A percentile compares a stretch with the other conserved stretches of the same genome.
phyloP scores from a whole-genome alignment of 2,329 filamentous ascomycete species.

The Pseudocercospora musae region DNA sequence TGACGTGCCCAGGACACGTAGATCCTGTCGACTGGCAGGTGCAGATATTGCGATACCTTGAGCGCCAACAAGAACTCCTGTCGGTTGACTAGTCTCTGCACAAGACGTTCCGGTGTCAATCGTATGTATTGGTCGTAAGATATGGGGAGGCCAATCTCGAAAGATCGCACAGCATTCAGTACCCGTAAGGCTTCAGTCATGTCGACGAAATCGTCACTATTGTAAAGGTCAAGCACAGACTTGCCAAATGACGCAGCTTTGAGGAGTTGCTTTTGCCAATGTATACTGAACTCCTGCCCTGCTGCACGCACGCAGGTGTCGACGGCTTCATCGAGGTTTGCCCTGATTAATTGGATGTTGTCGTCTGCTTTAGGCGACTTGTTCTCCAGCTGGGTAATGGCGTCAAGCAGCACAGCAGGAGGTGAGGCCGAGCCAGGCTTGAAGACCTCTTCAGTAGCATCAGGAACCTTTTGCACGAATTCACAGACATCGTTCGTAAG shows the following conservation, averaged over 20 bases:
- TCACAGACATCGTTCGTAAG: conserved; percentile 95
- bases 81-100: conserved; percentile 79
- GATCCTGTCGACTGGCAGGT: conserved; percentile 80
- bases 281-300: conserved; percentile 81
- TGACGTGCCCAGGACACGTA: conserved; percentile 97
- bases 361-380: conserved; percentile 97
- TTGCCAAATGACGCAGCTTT: conserved; percentile 97
- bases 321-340: conserved; percentile 85
- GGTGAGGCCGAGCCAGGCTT: conserved; percentile 82
- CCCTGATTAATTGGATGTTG: conserved; percentile 89
- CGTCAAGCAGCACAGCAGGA: conserved; percentile 89
- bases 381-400: conserved; percentile 82
- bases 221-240: conserved; percentile 94
- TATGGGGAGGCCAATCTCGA: conserved; percentile 82
- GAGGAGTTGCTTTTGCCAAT: conserved; percentile 94
- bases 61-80: conserved; percentile 89
- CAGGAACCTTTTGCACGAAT: conserved; percentile 89
- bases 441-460: conserved; percentile 72
- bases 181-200: conserved; percentile 95
- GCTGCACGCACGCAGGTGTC: conserved; percentile 91
- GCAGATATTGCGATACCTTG: conserved; percentile 81
- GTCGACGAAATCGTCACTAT: conserved; percentile 97
- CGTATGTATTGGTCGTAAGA: conserved; percentile 93
- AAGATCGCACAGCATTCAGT: conserved; percentile 86
- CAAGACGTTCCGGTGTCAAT: conserved; percentile 82